Evolutionary conservation across 306 rosid species (phyloP), one percentile per base, ranked within the genome.

Genomic region (Castanospermum australe): DNA sequence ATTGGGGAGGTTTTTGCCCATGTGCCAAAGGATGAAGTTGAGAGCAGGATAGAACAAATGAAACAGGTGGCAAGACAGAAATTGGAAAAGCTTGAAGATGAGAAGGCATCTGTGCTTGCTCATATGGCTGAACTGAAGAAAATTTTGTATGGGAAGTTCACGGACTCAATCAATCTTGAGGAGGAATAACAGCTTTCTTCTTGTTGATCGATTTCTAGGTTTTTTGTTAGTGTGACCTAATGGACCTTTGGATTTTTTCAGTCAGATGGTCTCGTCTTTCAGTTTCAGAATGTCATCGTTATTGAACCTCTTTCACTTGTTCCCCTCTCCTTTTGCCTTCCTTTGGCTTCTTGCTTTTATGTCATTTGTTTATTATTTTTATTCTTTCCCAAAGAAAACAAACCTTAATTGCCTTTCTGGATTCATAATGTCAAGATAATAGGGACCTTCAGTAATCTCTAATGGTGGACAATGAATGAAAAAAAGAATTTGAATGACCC

Each of bases 81-180:
- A 48, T 67, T 91, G 79, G 89, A 69, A 75, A 89, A 84, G 33
- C 93, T 89, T 3, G 71, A 75, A 52, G 89, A 78, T 81, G 92
- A 89, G 87, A 91, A 83, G 83, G 84, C 68, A 13, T 84, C 89
- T n/a, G 30, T 91, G 30, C 70, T 89, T 30, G 88, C 88, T 41
- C 90, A 91, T 84, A 91, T 91, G 92, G 56, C 82, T 7, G 87
- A 84, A 66, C 71, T 89, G 83, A 91, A 91, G 90, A 77, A 73
- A 78, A 78, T 89, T 66, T 75, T 91, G 80, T 91, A 91, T 3
- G 92, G 85, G 13, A 91, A 91, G 84, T 91, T 91, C 87, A 86
- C 89, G 72, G 96, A 91, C 68, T 91, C 96, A 51, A 91, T 91
- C 79, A 91, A 91, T 89, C 92, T 91, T 45, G 93, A 91, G 82